Evolutionary conservation across 2,329 filamentous ascomycete species (phyloP), one percentile per base, ranked within the genome.

Genomic region (Incumbomyces delicatus): DNA sequence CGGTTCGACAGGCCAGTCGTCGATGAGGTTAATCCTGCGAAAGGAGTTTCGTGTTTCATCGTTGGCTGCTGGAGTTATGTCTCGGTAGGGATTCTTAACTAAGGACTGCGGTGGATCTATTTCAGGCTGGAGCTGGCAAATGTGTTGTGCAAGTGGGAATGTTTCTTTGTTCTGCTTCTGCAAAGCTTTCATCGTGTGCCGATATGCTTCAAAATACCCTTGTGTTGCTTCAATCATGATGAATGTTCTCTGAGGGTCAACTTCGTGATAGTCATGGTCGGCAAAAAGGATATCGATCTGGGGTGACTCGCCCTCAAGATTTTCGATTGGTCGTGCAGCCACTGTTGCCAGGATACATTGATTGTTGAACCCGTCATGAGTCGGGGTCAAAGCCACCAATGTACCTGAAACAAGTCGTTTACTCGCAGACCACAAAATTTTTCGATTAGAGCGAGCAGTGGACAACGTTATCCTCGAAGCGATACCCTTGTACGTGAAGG

Each of bases 201-300:
- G 75, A 32, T 78, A 73, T 0, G 85, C 78, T 61, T 95, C 89
- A 52, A 79, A 95, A 60, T 88, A 94, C 1, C 84, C 81, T 0
- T 65, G 63, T 2, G 81, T 75, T 1, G 83, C 75, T 59, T 95
- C 87, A 0, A 95, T 67, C 85, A 95, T 94, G 10, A 89, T 64
- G 62, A 81, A 81, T 55, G 84, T 79, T 30, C 75, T 63, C 13
- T 75, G 73, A 0, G 87, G 80, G 57, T 95, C 83, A 41, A 94
- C 70, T 16, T 77, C 69, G 0, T 80, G 68, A 18, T 88, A 76
- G 2, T 77, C 66, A 0, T 70, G 57, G 6, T 74, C 63, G 0
- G 77, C 75, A 67, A 87, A 89, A 58, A 83, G 82, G 0, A 95
- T 68, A 53, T 95, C 87, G 13, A 95, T 74, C 30, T 81, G 75